phyloP scores from a whole-genome alignment of 805 yeast species.

The Yarrowia yakushimensis region DNA sequence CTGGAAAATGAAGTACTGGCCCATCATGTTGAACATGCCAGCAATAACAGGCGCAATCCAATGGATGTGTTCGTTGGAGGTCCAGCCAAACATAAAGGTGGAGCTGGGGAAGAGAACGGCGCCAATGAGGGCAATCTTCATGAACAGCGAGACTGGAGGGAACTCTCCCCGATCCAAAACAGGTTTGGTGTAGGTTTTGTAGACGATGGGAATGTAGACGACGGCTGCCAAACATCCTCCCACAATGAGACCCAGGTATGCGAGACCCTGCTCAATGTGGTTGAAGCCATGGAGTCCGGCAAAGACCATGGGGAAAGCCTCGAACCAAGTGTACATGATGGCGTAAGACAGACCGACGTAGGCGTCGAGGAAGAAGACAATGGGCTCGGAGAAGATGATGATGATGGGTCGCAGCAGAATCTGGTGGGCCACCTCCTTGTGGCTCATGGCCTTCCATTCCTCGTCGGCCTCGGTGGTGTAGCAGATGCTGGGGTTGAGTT shows the following conservation, averaged over 20 bases:
- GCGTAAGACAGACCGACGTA: slow-evolving; percentile 51
- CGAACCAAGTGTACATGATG: slow-evolving; percentile 51
- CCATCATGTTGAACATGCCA: slow-evolving; percentile 41
- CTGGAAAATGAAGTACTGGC: slow-evolving; percentile 51
- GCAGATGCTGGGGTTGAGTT: slow-evolving; percentile 44
- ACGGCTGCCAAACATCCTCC: slow-evolving; percentile 40
- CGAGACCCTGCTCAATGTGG: slow-evolving; percentile 44
- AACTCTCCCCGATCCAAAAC: background rate
- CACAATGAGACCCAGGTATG: slow-evolving; percentile 45
- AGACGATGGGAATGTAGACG: slow-evolving; percentile 5
- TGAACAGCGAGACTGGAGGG: slow-evolving; percentile 18
- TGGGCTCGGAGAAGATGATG: slow-evolving; percentile 49
- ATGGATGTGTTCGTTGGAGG: slow-evolving; percentile 42
- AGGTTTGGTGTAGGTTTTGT: slow-evolving; percentile 3
- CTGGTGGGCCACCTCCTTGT: slow-evolving; percentile 26
- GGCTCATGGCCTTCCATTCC: slow-evolving; percentile 35
- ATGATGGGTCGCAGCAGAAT: slow-evolving; percentile 40
- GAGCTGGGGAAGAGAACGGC: slow-evolving; percentile 45
- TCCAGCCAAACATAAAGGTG: slow-evolving; percentile 51
- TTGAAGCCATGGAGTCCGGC: slow-evolving; percentile 44
- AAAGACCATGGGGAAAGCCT: slow-evolving; percentile 55
- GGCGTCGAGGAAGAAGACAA: slow-evolving; percentile 47
- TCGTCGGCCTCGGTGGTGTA: slow-evolving; percentile 47
- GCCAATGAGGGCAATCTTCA: slow-evolving; percentile 40
- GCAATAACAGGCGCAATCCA: slow-evolving; percentile 53